A percentile compares a stretch with the other conserved stretches of the same genome.
These are phyloP conservation scores for Tolypocladium tundrense DNA, from an alignment of 2,329 filamentous ascomycete species.

Conservation along the genomic window DNA sequence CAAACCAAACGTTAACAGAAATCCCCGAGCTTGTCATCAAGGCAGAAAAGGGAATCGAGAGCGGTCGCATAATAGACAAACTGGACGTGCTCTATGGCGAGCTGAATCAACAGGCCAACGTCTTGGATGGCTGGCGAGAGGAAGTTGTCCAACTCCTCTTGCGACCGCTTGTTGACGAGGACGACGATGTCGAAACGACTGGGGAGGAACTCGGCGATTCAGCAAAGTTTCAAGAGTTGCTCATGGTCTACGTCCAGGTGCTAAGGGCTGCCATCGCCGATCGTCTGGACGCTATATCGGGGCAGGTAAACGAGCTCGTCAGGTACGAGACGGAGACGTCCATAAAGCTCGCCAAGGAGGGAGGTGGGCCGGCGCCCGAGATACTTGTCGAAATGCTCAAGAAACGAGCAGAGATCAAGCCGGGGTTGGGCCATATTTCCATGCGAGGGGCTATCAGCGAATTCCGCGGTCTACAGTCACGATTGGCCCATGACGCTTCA, in stretches of 20 bases:
- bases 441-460: constrained; percentile 61
- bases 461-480: constrained; percentile 52
- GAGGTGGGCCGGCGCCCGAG: constrained; percentile 62
- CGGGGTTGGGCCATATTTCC: constrained; percentile 44
- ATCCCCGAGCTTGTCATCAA: constrained; percentile 48
- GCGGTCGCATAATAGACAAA: constrained; percentile 51
- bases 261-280: constrained; percentile 70
- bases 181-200: constrained; percentile 60
- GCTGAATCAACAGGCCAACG: constrained; percentile 61
- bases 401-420: constrained; percentile 36
- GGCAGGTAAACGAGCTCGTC: constrained; percentile 64
- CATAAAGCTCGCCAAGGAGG: constrained; percentile 47
- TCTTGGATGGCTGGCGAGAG: constrained; percentile 67
- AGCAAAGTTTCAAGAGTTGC: constrained; percentile 76
- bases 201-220: constrained; percentile 88
- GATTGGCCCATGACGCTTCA: constrained; percentile 17
- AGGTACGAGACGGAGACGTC: constrained; percentile 61
- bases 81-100: constrained; percentile 54
- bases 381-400: constrained; percentile 42
- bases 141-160: constrained; percentile 62
- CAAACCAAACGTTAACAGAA: constrained; percentile 44
- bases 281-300: constrained; percentile 65
- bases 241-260: constrained; percentile 76
- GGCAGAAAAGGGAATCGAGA: constrained; percentile 60
- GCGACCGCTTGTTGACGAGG: constrained; percentile 72